These are phyloP conservation scores for Lotus japonicus DNA, from an alignment of 306 rosid species.

Conservation along the genomic window DNA sequence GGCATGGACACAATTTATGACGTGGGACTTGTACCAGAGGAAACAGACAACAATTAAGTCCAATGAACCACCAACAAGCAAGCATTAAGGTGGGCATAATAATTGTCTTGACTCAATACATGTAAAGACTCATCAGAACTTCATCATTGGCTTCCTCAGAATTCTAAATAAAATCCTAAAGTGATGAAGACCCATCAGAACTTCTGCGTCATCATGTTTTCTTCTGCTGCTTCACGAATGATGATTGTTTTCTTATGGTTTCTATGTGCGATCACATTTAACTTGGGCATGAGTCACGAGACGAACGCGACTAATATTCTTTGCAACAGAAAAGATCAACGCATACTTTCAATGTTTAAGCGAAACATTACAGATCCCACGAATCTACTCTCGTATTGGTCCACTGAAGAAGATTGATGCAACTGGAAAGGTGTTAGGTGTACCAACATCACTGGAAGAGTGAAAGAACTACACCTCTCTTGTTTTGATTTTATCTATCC, in stretches of 20 bases:
- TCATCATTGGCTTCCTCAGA: too few relatives aligned
- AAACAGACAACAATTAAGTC: too few relatives aligned
- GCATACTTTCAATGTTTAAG: background rate
- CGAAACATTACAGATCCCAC: background rate
- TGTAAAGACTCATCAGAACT: too few relatives aligned
- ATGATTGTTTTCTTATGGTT: background rate
- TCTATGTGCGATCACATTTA: background rate
- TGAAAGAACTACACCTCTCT: background rate
- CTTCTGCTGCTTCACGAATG: background rate
- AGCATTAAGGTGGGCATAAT: too few relatives aligned
- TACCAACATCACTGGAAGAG: background rate
- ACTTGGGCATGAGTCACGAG: background rate
- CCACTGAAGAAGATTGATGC: background rate
- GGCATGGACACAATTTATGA: too few relatives aligned
- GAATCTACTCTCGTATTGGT: slow-evolving; percentile 3
- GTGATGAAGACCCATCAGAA: too few relatives aligned
- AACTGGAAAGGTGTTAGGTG: background rate
- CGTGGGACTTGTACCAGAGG: too few relatives aligned
- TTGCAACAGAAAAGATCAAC: background rate
- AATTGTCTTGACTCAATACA: too few relatives aligned
- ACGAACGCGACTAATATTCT: background rate
- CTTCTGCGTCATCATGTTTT: background rate
- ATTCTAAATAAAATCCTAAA: too few relatives aligned
- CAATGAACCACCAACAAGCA: too few relatives aligned
- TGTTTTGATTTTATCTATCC: too few relatives aligned